Conservation (phyloP, 129 eudicot species). For the Solidago caesia region DNA sequence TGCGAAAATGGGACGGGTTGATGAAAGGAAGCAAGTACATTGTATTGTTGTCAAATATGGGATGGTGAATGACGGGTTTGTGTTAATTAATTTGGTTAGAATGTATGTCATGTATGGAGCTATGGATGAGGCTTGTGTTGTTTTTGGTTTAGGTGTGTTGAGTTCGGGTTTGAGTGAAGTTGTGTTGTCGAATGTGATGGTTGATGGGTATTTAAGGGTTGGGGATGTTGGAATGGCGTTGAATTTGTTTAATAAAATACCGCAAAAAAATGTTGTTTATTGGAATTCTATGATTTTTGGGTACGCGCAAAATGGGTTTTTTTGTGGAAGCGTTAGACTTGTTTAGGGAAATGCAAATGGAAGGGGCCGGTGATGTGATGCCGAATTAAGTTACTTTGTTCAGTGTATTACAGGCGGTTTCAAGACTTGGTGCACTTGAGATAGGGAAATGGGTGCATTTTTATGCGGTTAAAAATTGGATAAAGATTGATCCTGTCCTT, state of each 20-base stretch:
- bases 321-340: conserved; percentile 38
- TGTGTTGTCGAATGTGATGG: conserved; percentile 57
- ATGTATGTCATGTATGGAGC: conserved; percentile 53
- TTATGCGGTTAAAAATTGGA: conserved; percentile 34
- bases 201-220: conserved; percentile 42
- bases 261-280: conserved; percentile 48
- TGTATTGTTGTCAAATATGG: conserved; percentile 36
- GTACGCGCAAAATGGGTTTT: conserved; percentile 45
- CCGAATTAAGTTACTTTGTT: conserved; percentile 52
- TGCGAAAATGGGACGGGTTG: conserved; percentile 25
- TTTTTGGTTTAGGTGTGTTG: conserved; percentile 25
- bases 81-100: conserved; percentile 44
- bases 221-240: conserved; percentile 38
- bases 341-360: conserved; percentile 53
- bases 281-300: conserved; percentile 60
- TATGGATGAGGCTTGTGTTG: conserved; percentile 32
- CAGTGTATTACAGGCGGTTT: conserved; percentile 40
- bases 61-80: conserved; percentile 46
- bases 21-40: conserved; percentile 48
- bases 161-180: conserved; percentile 13
- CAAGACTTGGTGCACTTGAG: conserved; percentile 51
- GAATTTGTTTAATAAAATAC: conserved; percentile 44
- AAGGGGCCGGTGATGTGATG: conserved; percentile 7
- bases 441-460: conserved; percentile 55
- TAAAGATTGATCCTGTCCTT: conserved; percentile 38